Percentiles rank a stretch among this genome's conserved stretches.
phyloP scores from a whole-genome alignment of 148 eudicot species.

The Rheum nobile region DNA sequence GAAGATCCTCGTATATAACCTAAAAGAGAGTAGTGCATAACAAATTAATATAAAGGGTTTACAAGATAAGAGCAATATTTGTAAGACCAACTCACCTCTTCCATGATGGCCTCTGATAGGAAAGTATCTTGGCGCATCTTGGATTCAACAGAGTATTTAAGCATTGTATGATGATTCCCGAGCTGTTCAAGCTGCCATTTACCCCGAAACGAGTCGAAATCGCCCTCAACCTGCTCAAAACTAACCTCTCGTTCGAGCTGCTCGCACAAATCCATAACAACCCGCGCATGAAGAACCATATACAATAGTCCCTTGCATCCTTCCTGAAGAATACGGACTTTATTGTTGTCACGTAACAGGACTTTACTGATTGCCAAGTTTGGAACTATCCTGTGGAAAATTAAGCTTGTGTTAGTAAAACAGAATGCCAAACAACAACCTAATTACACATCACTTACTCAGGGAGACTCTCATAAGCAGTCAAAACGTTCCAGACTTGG shows the following conservation, averaged over 20 bases:
- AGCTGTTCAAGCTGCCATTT: constrained; percentile 91
- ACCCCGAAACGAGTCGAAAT: constrained; percentile 82
- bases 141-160: constrained; percentile 89
- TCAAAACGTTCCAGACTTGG: constrained; percentile 86
- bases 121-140: constrained; percentile 80
- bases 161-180: constrained; percentile 84
- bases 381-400: constrained; percentile 76
- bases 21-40: constrained; percentile 12
- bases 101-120: constrained; percentile 91
- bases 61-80: too few species aligned
- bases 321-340: constrained; percentile 96
- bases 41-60: neutral
- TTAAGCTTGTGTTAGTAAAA: constrained; percentile 5
- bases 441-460: constrained; percentile 45
- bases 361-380: constrained; percentile 94
- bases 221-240: constrained; percentile 96
- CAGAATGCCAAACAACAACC: neutral
- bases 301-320: constrained; percentile 96
- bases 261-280: constrained; percentile 84
- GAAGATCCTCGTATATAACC: constrained; percentile 98
- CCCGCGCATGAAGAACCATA: constrained; percentile 97
- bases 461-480: constrained; percentile 91
- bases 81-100: constrained; percentile 39
- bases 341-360: constrained; percentile 76
- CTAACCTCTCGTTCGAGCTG: constrained; percentile 67